phyloP scores from a whole-genome alignment of 352 stramenopile species.

The Pythium biforme region DNA sequence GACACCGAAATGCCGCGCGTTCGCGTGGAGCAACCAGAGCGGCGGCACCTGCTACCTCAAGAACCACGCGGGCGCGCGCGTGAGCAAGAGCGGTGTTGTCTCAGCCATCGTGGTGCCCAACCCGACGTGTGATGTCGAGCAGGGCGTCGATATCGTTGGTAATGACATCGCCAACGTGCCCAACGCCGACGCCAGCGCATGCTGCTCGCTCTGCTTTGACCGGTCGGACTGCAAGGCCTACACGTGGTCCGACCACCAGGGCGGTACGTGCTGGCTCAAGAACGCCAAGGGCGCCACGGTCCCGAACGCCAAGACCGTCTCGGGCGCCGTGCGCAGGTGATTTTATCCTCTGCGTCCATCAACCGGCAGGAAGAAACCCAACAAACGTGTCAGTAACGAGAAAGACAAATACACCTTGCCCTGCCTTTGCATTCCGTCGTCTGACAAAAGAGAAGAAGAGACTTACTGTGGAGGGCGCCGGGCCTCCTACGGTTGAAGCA shows the following conservation, averaged over 20 bases:
- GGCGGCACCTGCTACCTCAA: slow-evolving; percentile 62
- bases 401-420: background rate
- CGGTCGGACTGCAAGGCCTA: slow-evolving; percentile 45
- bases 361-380: background rate
- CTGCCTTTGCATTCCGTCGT: background rate
- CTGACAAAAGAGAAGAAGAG: background rate
- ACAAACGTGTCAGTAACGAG: background rate
- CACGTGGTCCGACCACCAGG: slow-evolving; percentile 52
- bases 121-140: slow-evolving; percentile 13
- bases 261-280: slow-evolving; percentile 36
- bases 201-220: slow-evolving; percentile 35
- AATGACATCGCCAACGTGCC: slow-evolving; percentile 24
- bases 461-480: background rate
- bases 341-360: background rate
- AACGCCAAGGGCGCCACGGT: slow-evolving; percentile 2
- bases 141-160: slow-evolving; percentile 28
- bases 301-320: slow-evolving; percentile 18
- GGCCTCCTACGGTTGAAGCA: slow-evolving; percentile 59
- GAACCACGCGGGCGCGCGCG: slow-evolving; percentile 14
- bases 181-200: slow-evolving; percentile 21
- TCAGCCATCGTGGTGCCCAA: slow-evolving; percentile 14
- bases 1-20: slow-evolving; percentile 16
- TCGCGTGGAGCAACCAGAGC: slow-evolving; percentile 48
- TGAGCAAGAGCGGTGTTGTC: slow-evolving; percentile 14
- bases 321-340: slow-evolving; percentile 2